Conservation (phyloP, 192 early-diverging fungal species). For the Coemansia sp. region DNA sequence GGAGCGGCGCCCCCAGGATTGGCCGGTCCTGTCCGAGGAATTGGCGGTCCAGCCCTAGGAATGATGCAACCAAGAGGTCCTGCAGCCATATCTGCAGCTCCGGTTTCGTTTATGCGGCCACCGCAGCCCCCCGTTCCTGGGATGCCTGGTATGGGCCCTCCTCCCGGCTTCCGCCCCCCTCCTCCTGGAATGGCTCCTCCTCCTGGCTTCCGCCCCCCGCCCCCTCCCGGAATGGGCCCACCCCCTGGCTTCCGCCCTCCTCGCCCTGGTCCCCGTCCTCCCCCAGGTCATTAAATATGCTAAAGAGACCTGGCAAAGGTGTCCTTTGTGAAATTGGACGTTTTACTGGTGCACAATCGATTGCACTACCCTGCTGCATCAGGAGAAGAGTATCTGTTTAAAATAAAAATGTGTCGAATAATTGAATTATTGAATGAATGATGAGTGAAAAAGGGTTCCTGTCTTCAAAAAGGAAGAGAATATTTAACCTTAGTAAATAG, state of each 20-base stretch:
- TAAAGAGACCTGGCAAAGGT: neutral
- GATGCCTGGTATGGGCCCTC: slow-evolving; percentile 57
- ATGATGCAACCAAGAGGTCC: slow-evolving; percentile 81
- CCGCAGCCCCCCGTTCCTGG: slow-evolving; percentile 63
- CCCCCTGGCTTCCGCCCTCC: slow-evolving; percentile 42
- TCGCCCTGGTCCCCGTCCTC: slow-evolving; percentile 43
- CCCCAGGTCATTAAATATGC: slow-evolving; percentile 14
- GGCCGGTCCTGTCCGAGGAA: slow-evolving; percentile 89
- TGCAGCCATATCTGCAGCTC: slow-evolving; percentile 56
- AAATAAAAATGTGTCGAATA: no score
- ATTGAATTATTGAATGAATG: no score
- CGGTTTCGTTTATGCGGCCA: slow-evolving; percentile 74
- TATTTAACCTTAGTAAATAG: slow-evolving; percentile 68
- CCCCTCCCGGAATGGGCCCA: slow-evolving; percentile 56
- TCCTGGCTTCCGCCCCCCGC: slow-evolving; percentile 62
- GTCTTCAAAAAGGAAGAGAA: no score
- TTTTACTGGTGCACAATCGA: no score
- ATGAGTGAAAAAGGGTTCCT: no score
- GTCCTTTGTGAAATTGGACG: no score
- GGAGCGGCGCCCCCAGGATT: slow-evolving; percentile 61
- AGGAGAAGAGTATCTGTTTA: no score
- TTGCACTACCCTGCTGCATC: no score
- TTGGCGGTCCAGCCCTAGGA: slow-evolving; percentile 88
- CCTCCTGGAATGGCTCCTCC: slow-evolving; percentile 55
- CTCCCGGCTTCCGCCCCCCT: slow-evolving; percentile 48